A percentile compares a stretch with the other conserved stretches of the same genome.
Evolutionary conservation across 2,329 filamentous ascomycete species (phyloP).

Genomic region (Pseudopyricularia cyperi): DNA sequence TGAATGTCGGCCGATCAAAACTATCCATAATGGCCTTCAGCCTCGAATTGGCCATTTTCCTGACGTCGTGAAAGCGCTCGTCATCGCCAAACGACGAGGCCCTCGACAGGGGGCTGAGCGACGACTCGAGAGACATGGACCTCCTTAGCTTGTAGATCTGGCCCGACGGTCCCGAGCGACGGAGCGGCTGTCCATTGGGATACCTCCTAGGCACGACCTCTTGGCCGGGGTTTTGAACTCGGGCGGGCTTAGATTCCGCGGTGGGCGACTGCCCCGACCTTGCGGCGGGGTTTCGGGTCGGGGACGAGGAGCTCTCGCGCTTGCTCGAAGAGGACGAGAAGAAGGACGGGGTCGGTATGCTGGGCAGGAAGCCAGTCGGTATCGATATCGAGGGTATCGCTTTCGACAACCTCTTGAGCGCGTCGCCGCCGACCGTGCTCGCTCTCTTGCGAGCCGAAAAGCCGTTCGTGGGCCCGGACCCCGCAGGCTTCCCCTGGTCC

Average conservation of each 20-base stretch:
- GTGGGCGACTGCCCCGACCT: neutral
- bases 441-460: conserved; percentile 23
- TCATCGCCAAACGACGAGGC: conserved; percentile 80
- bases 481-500: neutral
- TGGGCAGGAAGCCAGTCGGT: conserved; percentile 23
- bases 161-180: conserved; percentile 10
- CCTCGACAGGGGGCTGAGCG: conserved; percentile 62
- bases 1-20: conserved; percentile 66
- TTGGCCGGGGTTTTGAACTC: neutral
- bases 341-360: conserved; percentile 21
- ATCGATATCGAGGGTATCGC: conserved; percentile 42
- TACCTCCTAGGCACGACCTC: neutral
- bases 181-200: neutral
- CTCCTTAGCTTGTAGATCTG: conserved; percentile 32
- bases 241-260: neutral
- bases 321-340: conserved; percentile 18
- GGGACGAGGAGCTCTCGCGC: conserved; percentile 9
- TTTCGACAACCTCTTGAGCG: conserved; percentile 42
- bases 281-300: conserved; percentile 10
- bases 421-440: conserved; percentile 42
- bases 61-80: conserved; percentile 64
- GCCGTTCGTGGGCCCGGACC: neutral
- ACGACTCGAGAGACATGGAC: conserved; percentile 64
- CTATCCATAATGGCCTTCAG: conserved; percentile 86
- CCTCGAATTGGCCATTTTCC: conserved; percentile 76